These are phyloP conservation scores for Aspergillus unguis DNA, from an alignment of 2,329 filamentous ascomycete species.

Conservation along the genomic window DNA sequence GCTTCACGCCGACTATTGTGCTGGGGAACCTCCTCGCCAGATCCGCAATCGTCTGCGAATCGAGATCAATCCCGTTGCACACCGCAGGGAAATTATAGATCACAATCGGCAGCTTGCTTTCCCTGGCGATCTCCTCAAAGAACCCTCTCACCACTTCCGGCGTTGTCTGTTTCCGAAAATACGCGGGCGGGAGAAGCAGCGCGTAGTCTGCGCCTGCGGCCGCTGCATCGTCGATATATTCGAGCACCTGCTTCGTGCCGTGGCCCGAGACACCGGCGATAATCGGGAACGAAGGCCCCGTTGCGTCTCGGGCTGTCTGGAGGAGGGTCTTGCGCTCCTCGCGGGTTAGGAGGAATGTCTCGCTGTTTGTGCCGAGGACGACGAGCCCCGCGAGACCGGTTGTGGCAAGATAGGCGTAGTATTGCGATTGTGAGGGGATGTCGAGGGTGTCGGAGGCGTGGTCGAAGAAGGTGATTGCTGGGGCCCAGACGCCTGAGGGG, in stretches of 20 bases:
- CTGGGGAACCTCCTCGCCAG: conserved; percentile 47
- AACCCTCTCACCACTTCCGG: conserved; percentile 57
- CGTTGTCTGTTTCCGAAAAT: conserved; percentile 64
- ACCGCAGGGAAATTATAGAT: conserved; percentile 69
- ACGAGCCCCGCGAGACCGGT: conserved; percentile 53
- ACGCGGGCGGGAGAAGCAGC: conserved; percentile 60
- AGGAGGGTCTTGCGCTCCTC: conserved; percentile 58
- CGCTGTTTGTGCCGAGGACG: conserved; percentile 55
- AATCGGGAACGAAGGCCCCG: conserved; percentile 54
- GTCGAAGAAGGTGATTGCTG: conserved; percentile 56
- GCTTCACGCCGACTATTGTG: conserved; percentile 63
- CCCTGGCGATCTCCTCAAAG: conserved; percentile 55
- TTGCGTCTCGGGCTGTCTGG: conserved; percentile 51
- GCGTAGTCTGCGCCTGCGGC: conserved; percentile 60
- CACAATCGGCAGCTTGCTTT: conserved; percentile 56
- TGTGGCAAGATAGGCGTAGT: conserved; percentile 51
- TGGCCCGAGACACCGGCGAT: conserved; percentile 65
- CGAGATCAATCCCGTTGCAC: conserved; percentile 65
- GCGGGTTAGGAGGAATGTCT: conserved; percentile 56
- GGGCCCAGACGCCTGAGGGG: conserved; percentile 48
- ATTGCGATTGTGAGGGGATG: conserved; percentile 48
- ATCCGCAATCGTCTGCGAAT: conserved; percentile 58
- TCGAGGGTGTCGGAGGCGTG: conserved; percentile 49
- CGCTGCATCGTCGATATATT: conserved; percentile 57
- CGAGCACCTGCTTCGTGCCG: conserved; percentile 62